Evolutionary conservation across 1,284 basidiomycete genomes (phyloP), one percentile per base, ranked within the genome.

Genomic region (Cryptococcus sp.): DNA sequence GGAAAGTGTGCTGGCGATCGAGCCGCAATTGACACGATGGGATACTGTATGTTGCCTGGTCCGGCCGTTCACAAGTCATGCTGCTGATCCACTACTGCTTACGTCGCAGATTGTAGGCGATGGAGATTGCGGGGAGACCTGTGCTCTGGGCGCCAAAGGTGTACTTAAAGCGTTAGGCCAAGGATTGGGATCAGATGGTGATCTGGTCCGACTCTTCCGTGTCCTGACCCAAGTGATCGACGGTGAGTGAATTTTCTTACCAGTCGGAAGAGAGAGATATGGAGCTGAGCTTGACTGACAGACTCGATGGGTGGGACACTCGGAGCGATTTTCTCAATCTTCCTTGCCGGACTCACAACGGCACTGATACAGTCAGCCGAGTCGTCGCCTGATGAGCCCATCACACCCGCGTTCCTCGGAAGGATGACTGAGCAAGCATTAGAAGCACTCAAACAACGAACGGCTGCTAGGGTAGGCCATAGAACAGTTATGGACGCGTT

Each of bases 401-500:
- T 69, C 47, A 58, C 54, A 22, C 61, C 70, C 17, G 46, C 19
- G 25, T 71, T 67, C 63, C 63, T 71, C 17, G 71, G 70, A 19
- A 35, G 63, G 16, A 64, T 68, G 16, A 67, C 66, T 3, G 52
- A 67, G n/a, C 54, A 59, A 27, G 76, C 63, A 17, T 66, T 78
- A 39, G 74, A 75, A 27, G 69, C 68, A 5, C 66, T 79, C 23
- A 74, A 78, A 63, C 71, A 73, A 54, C 79, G 79, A 57, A 81
- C 80, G 35, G 70, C 74, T 25, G 81, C 80, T 6, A 66, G 80
- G n/a, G 70, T 71, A 1, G 79, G 79, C 6, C 80, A 80, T 59
- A 66, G 81, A 35, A 82, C 81, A 30, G 71, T 81, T 49, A 78
- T 82, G 71, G 81, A 82, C 65, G 76, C 80, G 7, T 69, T 82